Conservation (phyloP, 1,139 yeast species). For the Yamadazyma dushanensis region DNA sequence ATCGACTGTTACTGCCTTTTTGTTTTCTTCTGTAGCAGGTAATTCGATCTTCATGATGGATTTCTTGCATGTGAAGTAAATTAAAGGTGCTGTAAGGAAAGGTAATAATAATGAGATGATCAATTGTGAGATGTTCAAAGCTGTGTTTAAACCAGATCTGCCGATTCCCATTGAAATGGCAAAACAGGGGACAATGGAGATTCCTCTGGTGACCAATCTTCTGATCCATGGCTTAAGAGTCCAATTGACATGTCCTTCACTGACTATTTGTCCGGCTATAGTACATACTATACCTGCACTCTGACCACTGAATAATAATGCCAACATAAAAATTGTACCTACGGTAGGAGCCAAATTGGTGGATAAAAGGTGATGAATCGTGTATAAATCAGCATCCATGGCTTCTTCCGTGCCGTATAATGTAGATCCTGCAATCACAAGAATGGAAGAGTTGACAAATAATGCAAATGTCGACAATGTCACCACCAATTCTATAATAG, state of each 20-base stretch:
- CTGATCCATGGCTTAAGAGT: conserved; percentile 69
- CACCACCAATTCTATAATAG: conserved; percentile 63
- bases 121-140: conserved; percentile 76
- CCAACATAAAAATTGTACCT: conserved; percentile 71
- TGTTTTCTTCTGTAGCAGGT: conserved; percentile 17
- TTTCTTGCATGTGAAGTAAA: conserved; percentile 68
- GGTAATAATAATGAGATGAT: conserved; percentile 72
- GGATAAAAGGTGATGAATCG: conserved; percentile 68
- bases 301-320: conserved; percentile 74
- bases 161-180: conserved; percentile 64
- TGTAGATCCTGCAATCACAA: conserved; percentile 74
- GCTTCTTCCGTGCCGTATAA: conserved; percentile 62
- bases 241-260: conserved; percentile 81
- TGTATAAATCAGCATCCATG: conserved; percentile 67
- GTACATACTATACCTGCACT: conserved; percentile 87
- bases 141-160: conserved; percentile 57
- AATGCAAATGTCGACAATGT: conserved; percentile 71
- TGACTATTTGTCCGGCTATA: conserved; percentile 77
- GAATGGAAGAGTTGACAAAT: conserved; percentile 72
- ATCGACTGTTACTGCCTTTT: conserved; percentile 8
- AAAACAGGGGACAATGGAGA: conserved; percentile 74
- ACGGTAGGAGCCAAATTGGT: conserved; percentile 65
- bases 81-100: conserved; percentile 72
- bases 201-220: conserved; percentile 65
- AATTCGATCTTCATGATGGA: conserved; percentile 58